These are phyloP conservation scores for Metroxylon sagu DNA, from an alignment of 176 grass and related monocot species.

Conservation along the genomic window DNA sequence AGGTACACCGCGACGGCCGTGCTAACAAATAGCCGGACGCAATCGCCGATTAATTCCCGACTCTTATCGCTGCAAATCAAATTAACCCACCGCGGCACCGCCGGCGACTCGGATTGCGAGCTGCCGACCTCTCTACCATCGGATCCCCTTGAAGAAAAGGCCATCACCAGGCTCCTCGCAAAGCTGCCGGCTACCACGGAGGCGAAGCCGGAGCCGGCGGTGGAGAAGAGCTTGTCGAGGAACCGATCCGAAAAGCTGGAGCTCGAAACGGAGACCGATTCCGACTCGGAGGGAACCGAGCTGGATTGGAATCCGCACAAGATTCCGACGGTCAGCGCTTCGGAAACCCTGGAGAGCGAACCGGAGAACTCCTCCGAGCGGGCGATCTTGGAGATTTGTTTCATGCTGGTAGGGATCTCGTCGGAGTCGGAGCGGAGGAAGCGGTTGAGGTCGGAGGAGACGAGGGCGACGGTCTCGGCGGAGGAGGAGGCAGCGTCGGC, in stretches of 20 bases:
- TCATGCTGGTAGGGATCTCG: constrained; percentile 58
- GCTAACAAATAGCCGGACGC: constrained; percentile 54
- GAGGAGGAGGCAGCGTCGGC: constrained; percentile 50
- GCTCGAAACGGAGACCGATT: not conserved
- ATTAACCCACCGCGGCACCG: constrained; percentile 48
- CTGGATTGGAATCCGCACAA: constrained; percentile 24
- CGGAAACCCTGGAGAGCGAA: constrained; percentile 46
- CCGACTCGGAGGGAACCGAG: no score
- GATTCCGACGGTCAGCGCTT: constrained; percentile 50
- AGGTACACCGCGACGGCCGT: constrained; percentile 72
- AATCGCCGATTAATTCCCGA: constrained; percentile 38
- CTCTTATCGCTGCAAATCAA: constrained; percentile 40
- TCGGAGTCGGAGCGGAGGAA: constrained; percentile 72
- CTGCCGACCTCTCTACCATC: not conserved
- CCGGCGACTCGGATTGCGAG: constrained; percentile 6
- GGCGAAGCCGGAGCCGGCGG: constrained; percentile 48
- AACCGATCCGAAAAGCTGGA: constrained; percentile 47
- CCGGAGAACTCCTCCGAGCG: constrained; percentile 55
- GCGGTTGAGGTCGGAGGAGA: constrained; percentile 55
- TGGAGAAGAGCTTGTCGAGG: constrained; percentile 78
- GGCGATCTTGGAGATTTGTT: constrained; percentile 67
- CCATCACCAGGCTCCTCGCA: constrained; percentile 50
- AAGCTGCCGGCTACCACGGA: constrained; percentile 70
- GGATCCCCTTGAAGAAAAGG: constrained; percentile 27
- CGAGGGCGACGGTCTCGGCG: constrained; percentile 49